phyloP scores from a whole-genome alignment of 768 basidiomycete species.

The Pisolithus albus region DNA sequence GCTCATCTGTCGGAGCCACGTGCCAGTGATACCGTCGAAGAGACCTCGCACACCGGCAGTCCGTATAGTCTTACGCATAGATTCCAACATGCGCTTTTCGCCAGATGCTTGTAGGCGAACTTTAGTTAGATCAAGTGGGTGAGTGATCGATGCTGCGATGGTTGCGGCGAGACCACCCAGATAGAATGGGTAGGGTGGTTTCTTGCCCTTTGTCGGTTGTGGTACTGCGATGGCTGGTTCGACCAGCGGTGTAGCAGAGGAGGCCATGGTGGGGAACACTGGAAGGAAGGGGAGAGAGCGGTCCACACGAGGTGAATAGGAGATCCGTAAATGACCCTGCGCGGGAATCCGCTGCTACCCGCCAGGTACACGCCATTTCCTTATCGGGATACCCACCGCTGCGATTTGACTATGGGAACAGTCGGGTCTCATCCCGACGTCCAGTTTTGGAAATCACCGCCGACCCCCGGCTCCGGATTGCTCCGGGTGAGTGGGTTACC shows the following conservation, averaged over 20 bases:
- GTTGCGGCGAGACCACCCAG: slow-evolving; percentile 83
- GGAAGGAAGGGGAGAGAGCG: neutral
- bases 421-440: neutral
- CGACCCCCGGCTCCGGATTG: neutral
- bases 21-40: slow-evolving; percentile 83
- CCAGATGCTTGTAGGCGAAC: slow-evolving; percentile 88
- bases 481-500: neutral
- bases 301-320: neutral
- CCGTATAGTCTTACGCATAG: slow-evolving; percentile 73
- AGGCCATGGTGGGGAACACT: slow-evolving; percentile 9
- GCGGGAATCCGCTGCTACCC: neutral
- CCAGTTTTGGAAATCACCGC: neutral
- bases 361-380: neutral
- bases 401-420: neutral
- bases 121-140: slow-evolving; percentile 86
- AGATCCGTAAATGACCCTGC: neutral
- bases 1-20: slow-evolving; percentile 88
- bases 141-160: slow-evolving; percentile 83
- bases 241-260: slow-evolving; percentile 2
- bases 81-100: slow-evolving; percentile 85
- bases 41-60: slow-evolving; percentile 70
- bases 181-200: slow-evolving; percentile 82
- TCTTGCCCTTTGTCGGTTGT: slow-evolving; percentile 30
- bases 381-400: neutral
- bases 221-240: slow-evolving; percentile 3